Base-by-base conservation (phyloP, 306 rosid species). In the Vicia faba region DNA sequence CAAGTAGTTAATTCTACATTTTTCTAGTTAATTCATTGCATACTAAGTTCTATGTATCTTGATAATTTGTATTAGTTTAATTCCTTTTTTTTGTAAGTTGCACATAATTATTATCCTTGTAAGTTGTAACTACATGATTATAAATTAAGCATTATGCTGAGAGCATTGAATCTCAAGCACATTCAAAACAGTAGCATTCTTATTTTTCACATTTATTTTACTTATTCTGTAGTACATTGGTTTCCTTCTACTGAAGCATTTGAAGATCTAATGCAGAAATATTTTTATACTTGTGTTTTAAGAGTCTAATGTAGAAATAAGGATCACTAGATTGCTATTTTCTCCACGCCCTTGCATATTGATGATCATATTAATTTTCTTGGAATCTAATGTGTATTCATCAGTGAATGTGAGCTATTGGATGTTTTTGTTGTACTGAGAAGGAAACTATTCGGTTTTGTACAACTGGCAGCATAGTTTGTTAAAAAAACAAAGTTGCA, bases 381-480 rank as follows among this genome's bases (percentile, higher is more conserved):
- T 49, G 2, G 5, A 48, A 48, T 48, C n/a, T 23, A 46, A n/a
- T 26, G 19, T 50, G 16, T 72, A 11, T 15, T 40, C 68, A 25
- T 12, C 16, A 7, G 3, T 50, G 55, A 61, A 48, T 18, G 18
- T 29, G 54, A 49, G 54, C 54, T 71, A 23, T 49, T 25, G 31
- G 20, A 6, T 25, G 11, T 23, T 71, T 71, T 41, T 33, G 61
- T 13, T 48, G 23, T 33, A 59, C 28, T 10, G 4, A 56, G n/a
- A 35, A 49, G 54, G 53, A 71, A 61, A 61, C 45, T 69, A 15
- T 36, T 63, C 12, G 5, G 48, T 72, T 63, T 54, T 54, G 59
- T 50, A 9, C 40, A 43, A 15, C 20, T 10, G 46, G 65, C 48
- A 7, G 18, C 71, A 12, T 19, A 41, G 43, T 66, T 36, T 31